phyloP scores from a whole-genome alignment of 768 basidiomycete species.

The Boletus vermiculosoides region DNA sequence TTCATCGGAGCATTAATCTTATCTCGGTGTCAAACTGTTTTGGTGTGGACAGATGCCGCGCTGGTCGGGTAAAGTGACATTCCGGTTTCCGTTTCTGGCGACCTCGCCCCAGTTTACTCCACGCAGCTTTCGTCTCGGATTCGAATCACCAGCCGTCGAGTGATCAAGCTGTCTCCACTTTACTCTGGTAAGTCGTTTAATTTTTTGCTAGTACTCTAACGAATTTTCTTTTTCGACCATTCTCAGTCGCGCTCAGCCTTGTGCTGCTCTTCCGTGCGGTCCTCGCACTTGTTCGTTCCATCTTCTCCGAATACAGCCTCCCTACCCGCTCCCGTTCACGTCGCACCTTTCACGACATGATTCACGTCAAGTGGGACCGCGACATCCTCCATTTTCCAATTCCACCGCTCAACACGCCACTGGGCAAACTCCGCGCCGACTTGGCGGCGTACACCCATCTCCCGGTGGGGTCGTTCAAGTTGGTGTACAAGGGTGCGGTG shows the following conservation, averaged over 20 bases:
- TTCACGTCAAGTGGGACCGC: slow-evolving; percentile 50
- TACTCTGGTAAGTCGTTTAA: slow-evolving; percentile 21
- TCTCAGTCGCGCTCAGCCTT: slow-evolving; percentile 32
- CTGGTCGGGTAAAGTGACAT: not conserved
- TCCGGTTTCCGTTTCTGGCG: slow-evolving; percentile 12
- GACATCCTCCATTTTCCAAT: slow-evolving; percentile 52
- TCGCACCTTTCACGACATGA: slow-evolving; percentile 31
- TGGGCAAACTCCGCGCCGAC: slow-evolving; percentile 54
- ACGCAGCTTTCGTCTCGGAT: not conserved
- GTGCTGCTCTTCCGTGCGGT: slow-evolving; percentile 33
- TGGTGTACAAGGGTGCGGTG: slow-evolving; percentile 87
- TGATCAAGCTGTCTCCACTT: slow-evolving; percentile 33
- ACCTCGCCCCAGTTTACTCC: slow-evolving; percentile 1
- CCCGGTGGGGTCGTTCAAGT: slow-evolving; percentile 68
- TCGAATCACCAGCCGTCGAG: slow-evolving; percentile 7
- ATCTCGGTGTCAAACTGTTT: not conserved
- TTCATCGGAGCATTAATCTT: not conserved
- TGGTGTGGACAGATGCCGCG: not conserved
- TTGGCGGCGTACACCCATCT: slow-evolving; percentile 78
- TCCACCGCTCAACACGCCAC: slow-evolving; percentile 56
- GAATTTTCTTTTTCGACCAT: not conserved
- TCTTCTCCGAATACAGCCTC: not conserved
- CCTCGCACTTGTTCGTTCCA: slow-evolving; percentile 19
- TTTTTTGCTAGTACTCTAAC: not conserved
- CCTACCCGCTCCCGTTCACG: slow-evolving; percentile 5